These are phyloP conservation scores for Berberis vulgaris DNA, from an alignment of 164 flowering plant species.

Conservation along the genomic window DNA sequence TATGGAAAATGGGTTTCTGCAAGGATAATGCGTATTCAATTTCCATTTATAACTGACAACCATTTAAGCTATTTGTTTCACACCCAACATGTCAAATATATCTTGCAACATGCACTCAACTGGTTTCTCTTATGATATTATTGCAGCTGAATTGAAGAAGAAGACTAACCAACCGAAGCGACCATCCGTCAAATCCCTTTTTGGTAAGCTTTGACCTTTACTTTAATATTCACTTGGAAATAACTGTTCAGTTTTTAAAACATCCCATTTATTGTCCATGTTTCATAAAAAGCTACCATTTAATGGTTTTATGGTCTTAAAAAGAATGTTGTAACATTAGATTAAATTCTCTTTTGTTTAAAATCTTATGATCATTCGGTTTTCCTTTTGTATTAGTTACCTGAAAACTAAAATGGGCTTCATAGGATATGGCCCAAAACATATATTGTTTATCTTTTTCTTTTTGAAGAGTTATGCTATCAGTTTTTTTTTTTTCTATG, in stretches of 20 bases:
- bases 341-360: too few species aligned
- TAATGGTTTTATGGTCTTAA: too few species aligned
- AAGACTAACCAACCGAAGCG: slow-evolving; percentile 33
- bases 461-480: too few species aligned
- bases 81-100: background rate
- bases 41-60: background rate
- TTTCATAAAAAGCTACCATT: too few species aligned
- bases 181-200: slow-evolving; percentile 39
- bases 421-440: too few species aligned
- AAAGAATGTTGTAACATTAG: too few species aligned
- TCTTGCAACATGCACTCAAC: background rate
- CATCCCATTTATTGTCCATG: too few species aligned
- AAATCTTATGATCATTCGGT: too few species aligned
- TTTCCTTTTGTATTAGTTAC: too few species aligned
- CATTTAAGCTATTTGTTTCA: background rate
- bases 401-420: too few species aligned
- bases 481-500: too few species aligned
- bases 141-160: slow-evolving; percentile 39
- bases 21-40: background rate
- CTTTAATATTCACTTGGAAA: background rate
- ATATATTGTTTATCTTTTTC: too few species aligned
- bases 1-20: background rate
- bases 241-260: background rate
- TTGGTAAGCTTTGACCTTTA: slow-evolving; percentile 21
- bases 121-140: background rate